Percentiles rank a stretch among this genome's conserved stretches.
phyloP scores from a whole-genome alignment of 2,329 filamentous ascomycete genomes.

The Aspergillus viridinutans region DNA sequence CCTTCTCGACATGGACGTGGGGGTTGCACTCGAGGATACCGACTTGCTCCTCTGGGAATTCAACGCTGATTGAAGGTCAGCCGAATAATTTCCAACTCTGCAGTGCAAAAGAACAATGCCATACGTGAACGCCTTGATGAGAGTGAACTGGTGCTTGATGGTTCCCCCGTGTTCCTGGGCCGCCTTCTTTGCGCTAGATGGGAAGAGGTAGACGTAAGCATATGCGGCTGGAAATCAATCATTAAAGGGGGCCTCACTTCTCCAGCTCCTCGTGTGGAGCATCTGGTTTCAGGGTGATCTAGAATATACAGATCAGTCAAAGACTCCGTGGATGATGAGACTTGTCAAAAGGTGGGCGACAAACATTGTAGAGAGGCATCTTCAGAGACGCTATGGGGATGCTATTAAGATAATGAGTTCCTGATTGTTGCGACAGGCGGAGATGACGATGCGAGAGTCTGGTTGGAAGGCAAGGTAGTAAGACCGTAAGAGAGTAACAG shows the following conservation, averaged over 20 bases:
- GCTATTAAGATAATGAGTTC: conserved; percentile 1
- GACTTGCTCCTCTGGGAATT: conserved; percentile 65
- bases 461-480: background rate
- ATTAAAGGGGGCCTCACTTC: conserved; percentile 48
- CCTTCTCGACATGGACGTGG: conserved; percentile 73
- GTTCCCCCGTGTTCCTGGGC: conserved; percentile 72
- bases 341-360: conserved; percentile 3
- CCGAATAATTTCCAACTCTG: background rate
- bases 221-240: background rate
- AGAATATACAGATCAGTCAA: conserved; percentile 3
- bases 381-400: conserved; percentile 5
- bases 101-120: conserved; percentile 31
- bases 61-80: conserved; percentile 54
- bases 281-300: conserved; percentile 78
- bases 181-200: conserved; percentile 67
- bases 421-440: background rate
- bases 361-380: conserved; percentile 41
- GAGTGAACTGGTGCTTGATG: conserved; percentile 76
- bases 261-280: conserved; percentile 64
- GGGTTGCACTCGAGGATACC: conserved; percentile 63
- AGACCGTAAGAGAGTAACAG: background rate
- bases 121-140: conserved; percentile 93
- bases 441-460: background rate
- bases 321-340: background rate
- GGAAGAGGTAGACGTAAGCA: conserved; percentile 11